Evolutionary conservation across 805 yeast genomes (phyloP), one percentile per base, ranked within the genome.

Genomic region (Yarrowia osloensis): DNA sequence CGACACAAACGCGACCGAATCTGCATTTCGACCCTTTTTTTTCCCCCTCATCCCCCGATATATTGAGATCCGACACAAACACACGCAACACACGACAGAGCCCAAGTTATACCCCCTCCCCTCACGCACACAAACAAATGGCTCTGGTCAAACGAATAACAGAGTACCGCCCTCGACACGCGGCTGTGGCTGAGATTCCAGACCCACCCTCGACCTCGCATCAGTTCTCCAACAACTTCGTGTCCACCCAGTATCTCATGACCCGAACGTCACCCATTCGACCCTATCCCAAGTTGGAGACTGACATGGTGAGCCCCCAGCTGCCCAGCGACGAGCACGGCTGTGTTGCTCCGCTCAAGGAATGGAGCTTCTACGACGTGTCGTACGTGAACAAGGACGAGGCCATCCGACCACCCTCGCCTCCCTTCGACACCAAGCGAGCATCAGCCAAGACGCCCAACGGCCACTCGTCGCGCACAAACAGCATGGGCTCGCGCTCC

Each of bases 101-200:
- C 40, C 35, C 35, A 31, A 31, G 35, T 31, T 9, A 35, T 4
- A 17, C n/a, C 19, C 40, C 40, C 19, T 17, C 13, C 13, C 17
- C 29, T 19, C 57, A 50, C 28, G 35, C 8, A 22, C 59, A 33
- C 52, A 50, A 7, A 52, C 29, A 24, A n/a, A 57, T 57, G 63
- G 63, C 63, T 17, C 63, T 57, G 49, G 63, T 57, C 33, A 39
- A 57, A 40, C 47, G 63, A 57, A 57, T 57, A 57, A 40, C 63
- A 35, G 63, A 57, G 49, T 57, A 57, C 63, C 49, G 63, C 19
- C 63, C 63, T 9, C 63, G 63, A 13, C 63, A 57, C 49, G 63
- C 63, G 19, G 63, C 49, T 2, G 63, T 57, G 49, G 63, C 63
- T 2, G 63, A 57, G 49, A 57, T 57, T 12, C 63, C 63, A 2